These are phyloP conservation scores for Clitocybe nebularis DNA, from an alignment of 1,284 basidiomycete genomes.

Conservation along the genomic window DNA sequence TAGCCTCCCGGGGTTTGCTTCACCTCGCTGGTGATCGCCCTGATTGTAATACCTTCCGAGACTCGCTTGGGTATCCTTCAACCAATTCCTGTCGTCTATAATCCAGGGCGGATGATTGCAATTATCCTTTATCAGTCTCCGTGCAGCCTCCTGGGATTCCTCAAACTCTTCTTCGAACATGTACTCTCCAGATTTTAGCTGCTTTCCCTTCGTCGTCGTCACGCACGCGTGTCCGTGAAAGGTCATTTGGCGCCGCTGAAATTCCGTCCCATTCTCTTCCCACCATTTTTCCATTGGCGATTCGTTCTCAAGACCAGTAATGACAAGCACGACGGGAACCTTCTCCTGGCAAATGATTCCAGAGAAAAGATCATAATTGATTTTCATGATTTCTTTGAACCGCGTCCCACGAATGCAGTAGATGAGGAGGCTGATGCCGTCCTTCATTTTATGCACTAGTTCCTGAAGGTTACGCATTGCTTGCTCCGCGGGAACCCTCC, in stretches of 20 bases:
- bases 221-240: conserved; percentile 28
- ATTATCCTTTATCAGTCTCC: conserved; percentile 3
- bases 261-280: conserved; percentile 25
- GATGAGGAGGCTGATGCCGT: conserved; percentile 35
- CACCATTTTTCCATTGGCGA: conserved; percentile 36
- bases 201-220: conserved; percentile 17
- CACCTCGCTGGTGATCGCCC: too few species aligned
- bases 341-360: conserved; percentile 27
- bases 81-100: conserved; percentile 1
- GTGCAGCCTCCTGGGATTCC: conserved; percentile 3
- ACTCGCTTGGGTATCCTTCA: not conserved
- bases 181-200: conserved; percentile 8
- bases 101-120: conserved; percentile 7
- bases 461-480: conserved; percentile 28
- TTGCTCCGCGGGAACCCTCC: conserved; percentile 20
- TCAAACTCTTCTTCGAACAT: conserved; percentile 19
- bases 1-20: too few species aligned
- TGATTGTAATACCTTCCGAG: conserved; percentile 1
- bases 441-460: conserved; percentile 26
- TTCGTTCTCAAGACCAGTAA: conserved; percentile 37
- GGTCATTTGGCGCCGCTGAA: conserved; percentile 24
- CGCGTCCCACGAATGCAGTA: conserved; percentile 34
- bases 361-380: conserved; percentile 35
- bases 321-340: conserved; percentile 34
- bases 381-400: conserved; percentile 27